Evolutionary conservation across 495 filamentous ascomycete species (phyloP).

Genomic region (Cercophora sp.): DNA sequence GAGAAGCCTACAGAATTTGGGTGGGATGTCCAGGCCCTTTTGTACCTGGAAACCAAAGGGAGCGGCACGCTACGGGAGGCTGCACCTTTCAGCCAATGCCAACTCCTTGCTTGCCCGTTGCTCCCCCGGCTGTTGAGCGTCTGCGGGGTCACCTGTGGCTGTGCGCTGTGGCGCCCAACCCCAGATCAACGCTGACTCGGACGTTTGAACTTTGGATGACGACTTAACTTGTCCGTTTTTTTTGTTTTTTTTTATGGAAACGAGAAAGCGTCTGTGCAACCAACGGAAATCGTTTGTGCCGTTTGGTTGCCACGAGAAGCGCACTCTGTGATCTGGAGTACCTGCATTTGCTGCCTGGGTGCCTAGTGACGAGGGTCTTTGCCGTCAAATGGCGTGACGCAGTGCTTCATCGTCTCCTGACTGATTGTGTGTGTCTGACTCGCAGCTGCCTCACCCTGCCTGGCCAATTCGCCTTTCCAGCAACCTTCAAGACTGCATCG

Average conservation of each 20-base stretch:
- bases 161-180: slow-evolving; percentile 14
- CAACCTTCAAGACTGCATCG: too few species aligned
- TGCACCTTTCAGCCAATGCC: slow-evolving; percentile 2
- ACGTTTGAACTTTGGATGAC: too few species aligned
- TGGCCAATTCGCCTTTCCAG: neutral
- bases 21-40: slow-evolving; percentile 28
- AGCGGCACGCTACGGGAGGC: neutral
- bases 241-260: too few species aligned
- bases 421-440: neutral
- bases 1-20: slow-evolving; percentile 14
- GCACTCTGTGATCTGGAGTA: too few species aligned
- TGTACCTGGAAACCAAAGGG: slow-evolving; percentile 23
- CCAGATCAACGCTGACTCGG: too few species aligned
- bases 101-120: neutral
- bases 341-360: too few species aligned
- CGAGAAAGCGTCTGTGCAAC: too few species aligned
- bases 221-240: too few species aligned
- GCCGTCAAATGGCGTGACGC: slow-evolving; percentile 9
- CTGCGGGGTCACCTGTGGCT: slow-evolving; percentile 33
- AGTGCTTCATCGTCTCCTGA: slow-evolving; percentile 2
- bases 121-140: slow-evolving; percentile 10
- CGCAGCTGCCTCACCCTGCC: neutral
- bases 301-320: too few species aligned
- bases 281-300: too few species aligned
- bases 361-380: too few species aligned